Conservation (phyloP, 495 filamentous ascomycete species). For the Trichocladium antarcticum region DNA sequence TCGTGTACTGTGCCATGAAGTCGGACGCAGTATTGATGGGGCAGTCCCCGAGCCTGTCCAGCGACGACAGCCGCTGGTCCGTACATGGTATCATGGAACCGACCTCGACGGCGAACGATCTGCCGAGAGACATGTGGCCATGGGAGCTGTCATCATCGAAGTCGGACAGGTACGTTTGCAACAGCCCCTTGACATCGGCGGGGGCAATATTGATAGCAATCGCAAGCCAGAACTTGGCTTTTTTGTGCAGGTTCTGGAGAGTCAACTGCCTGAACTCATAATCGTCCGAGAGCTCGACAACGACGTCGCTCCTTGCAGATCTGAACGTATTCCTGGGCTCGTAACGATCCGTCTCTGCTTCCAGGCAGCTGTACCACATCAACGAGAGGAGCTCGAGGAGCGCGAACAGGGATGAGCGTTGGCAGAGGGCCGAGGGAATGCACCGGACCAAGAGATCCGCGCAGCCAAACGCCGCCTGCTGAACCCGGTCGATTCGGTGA, state of each 20-base stretch:
- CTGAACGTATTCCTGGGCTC: constrained; percentile 69
- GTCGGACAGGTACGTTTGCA: constrained; percentile 91
- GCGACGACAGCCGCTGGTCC: constrained; percentile 70
- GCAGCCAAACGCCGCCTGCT: constrained; percentile 66
- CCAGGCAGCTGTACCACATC: constrained; percentile 90
- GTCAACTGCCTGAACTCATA: constrained; percentile 69
- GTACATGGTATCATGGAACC: constrained; percentile 76
- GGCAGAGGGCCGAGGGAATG: constrained; percentile 82
- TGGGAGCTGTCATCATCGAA: constrained; percentile 79
- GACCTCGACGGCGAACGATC: constrained; percentile 91
- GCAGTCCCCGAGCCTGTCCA: constrained; percentile 57
- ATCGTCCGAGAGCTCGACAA: constrained; percentile 83
- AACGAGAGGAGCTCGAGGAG: constrained; percentile 81
- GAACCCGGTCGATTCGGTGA: constrained; percentile 80
- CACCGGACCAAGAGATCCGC: constrained; percentile 74
- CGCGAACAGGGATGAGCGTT: constrained; percentile 79
- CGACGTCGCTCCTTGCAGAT: constrained; percentile 61
- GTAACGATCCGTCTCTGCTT: constrained; percentile 89
- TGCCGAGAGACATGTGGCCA: constrained; percentile 82
- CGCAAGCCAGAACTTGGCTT: constrained; percentile 69
- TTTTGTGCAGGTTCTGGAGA: constrained; percentile 61
- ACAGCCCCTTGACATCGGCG: constrained; percentile 84
- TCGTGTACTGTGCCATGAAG: constrained; percentile 95
- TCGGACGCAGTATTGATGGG: constrained; percentile 85
- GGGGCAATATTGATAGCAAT: constrained; percentile 74